Evolutionary conservation across 805 yeast species (phyloP).

Genomic region (Candida railenensis): DNA sequence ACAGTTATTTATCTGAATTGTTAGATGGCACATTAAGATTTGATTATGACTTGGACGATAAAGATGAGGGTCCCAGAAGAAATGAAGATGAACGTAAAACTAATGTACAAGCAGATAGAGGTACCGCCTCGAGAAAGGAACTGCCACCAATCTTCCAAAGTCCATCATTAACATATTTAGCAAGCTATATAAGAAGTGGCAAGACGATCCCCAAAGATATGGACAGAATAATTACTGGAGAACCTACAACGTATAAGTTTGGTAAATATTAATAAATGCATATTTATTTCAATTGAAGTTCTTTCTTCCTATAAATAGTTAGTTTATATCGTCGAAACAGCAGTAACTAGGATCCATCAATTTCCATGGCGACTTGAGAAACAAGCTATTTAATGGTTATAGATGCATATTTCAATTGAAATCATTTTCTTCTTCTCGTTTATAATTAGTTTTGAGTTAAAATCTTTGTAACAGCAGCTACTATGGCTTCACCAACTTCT

Average conservation of each 20-base stretch:
- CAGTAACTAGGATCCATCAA: no score
- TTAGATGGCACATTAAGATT: conserved; percentile 24
- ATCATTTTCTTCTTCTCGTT: no score
- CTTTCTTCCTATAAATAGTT: no score
- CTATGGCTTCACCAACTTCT: conserved; percentile 95
- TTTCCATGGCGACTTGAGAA: no score
- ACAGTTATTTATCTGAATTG: conserved; percentile 30
- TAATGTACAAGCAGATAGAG: background rate
- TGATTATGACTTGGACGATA: conserved; percentile 1
- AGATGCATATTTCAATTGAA: no score
- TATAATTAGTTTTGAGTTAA: conserved; percentile 1
- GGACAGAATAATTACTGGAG: conserved; percentile 2
- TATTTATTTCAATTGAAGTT: no score
- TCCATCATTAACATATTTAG: conserved; percentile 3
- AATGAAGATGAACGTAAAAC: background rate
- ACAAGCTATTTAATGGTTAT: no score
- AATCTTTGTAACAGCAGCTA: conserved; percentile 61
- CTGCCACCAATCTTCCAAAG: background rate
- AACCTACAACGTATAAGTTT: background rate
- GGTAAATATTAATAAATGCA: background rate
- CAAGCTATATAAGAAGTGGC: conserved; percentile 3
- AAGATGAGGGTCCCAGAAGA: background rate
- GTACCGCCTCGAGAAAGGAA: background rate
- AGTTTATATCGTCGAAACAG: no score
- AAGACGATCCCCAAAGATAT: conserved; percentile 4